phyloP scores from a whole-genome alignment of 2,329 filamentous ascomycete species.

The Purpureocillium takamizusanense region DNA sequence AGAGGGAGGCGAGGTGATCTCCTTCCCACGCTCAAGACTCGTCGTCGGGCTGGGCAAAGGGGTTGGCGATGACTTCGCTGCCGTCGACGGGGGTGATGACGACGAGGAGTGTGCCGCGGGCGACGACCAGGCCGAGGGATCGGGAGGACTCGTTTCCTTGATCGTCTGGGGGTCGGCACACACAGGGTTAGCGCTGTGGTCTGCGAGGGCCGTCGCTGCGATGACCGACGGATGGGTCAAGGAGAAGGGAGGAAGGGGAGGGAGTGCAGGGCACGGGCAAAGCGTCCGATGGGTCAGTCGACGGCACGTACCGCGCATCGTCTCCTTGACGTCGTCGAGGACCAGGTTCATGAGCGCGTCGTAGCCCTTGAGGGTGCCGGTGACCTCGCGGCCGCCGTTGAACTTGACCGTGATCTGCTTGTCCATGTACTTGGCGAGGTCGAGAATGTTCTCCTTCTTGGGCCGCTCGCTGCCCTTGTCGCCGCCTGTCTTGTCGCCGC shows the following conservation, averaged over 20 bases:
- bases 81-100: conserved; percentile 89
- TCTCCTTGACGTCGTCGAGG: conserved; percentile 86
- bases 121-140: conserved; percentile 77
- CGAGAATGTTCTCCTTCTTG: conserved; percentile 98
- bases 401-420: conserved; percentile 95
- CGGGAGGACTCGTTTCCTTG: conserved; percentile 81
- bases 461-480: conserved; percentile 59
- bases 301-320: conserved; percentile 76
- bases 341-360: conserved; percentile 98
- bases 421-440: conserved; percentile 93
- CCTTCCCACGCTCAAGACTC: conserved; percentile 25
- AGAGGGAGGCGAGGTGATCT: too few species aligned
- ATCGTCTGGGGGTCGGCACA: conserved; percentile 53
- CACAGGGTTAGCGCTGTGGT: background rate
- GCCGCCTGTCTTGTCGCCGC: conserved; percentile 26
- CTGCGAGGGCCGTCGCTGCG: too few species aligned
- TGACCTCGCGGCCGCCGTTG: conserved; percentile 86
- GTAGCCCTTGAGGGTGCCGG: conserved; percentile 85
- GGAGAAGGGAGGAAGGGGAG: too few species aligned
- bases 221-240: too few species aligned
- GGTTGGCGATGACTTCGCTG: conserved; percentile 92
- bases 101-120: conserved; percentile 84
- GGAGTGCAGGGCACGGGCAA: too few species aligned
- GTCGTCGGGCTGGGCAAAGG: conserved; percentile 71
- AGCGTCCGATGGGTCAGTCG: too few species aligned